phyloP scores from a whole-genome alignment of 495 filamentous ascomycete species.

The Apiosordaria backusii region DNA sequence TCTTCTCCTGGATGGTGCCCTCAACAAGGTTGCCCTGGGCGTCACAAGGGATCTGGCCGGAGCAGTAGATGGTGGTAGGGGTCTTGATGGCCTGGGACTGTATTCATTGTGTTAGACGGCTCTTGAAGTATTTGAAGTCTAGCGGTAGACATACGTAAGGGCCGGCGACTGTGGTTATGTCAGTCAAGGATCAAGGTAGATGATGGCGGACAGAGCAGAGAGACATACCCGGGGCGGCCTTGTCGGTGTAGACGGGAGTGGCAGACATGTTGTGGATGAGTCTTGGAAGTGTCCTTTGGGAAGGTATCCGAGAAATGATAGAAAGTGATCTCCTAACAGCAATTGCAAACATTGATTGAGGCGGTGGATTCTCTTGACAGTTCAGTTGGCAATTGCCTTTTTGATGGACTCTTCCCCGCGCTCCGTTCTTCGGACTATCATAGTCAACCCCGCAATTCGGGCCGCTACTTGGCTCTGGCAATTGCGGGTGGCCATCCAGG shows the following conservation, averaged over 20 bases:
- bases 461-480: constrained; percentile 8
- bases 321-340: constrained; percentile 20
- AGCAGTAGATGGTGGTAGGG: constrained; percentile 80
- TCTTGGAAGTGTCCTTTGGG: constrained; percentile 14
- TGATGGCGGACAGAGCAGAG: not conserved
- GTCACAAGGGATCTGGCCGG: constrained; percentile 87
- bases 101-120: constrained; percentile 13
- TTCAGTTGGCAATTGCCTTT: not conserved
- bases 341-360: constrained; percentile 19
- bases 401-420: constrained; percentile 4
- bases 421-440: constrained; percentile 32
- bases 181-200: not conserved
- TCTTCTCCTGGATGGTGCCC: constrained; percentile 74
- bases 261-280: constrained; percentile 41
- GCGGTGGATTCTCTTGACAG: not conserved
- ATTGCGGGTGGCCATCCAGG: not conserved
- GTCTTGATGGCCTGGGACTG: constrained; percentile 89
- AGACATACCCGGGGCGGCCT: constrained; percentile 51
- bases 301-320: constrained; percentile 10
- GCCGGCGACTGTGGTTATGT: constrained; percentile 43
- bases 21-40: constrained; percentile 67
- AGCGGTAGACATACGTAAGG: constrained; percentile 49
- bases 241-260: constrained; percentile 48
- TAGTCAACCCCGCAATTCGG: constrained; percentile 19
- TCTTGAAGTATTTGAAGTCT: not conserved